A percentile compares a stretch with the other conserved stretches of the same genome.
Conservation (phyloP, 805 yeast genomes). For the Pichia californica region DNA sequence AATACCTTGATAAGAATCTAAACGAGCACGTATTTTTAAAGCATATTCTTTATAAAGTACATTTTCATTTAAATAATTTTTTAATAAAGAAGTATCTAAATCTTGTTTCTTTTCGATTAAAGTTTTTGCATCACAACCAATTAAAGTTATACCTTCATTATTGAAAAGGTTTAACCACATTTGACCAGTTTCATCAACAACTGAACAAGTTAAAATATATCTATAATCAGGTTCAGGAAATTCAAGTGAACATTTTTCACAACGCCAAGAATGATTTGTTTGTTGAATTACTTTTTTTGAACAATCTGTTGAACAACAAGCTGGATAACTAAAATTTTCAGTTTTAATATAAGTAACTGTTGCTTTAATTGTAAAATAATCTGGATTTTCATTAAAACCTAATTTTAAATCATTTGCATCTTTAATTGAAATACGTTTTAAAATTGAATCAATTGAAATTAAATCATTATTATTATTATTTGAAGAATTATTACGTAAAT, state of each 20-base stretch:
- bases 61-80: conserved; percentile 22
- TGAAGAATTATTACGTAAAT: conserved; percentile 42
- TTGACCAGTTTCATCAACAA: conserved; percentile 78
- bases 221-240: conserved; percentile 69
- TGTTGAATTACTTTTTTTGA: conserved; percentile 77
- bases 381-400: conserved; percentile 74
- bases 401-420: conserved; percentile 61
- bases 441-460: conserved; percentile 35
- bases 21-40: conserved; percentile 75
- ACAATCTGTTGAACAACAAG: conserved; percentile 74
- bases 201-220: conserved; percentile 67
- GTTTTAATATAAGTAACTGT: conserved; percentile 63
- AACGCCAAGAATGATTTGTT: conserved; percentile 76
- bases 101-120: conserved; percentile 46
- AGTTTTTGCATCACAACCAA: conserved; percentile 58
- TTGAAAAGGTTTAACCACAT: conserved; percentile 85
- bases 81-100: conserved; percentile 35
- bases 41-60: conserved; percentile 60
- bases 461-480: conserved; percentile 28
- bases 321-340: conserved; percentile 82
- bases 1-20: conserved; percentile 76
- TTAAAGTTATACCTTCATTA: conserved; percentile 64
- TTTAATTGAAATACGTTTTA: conserved; percentile 57
- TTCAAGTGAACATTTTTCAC: conserved; percentile 81
- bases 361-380: conserved; percentile 71